Evolutionary conservation across 441 rosid genomes (phyloP), one percentile per base, ranked within the genome.

Genomic region (Gossypium gossypioides): DNA sequence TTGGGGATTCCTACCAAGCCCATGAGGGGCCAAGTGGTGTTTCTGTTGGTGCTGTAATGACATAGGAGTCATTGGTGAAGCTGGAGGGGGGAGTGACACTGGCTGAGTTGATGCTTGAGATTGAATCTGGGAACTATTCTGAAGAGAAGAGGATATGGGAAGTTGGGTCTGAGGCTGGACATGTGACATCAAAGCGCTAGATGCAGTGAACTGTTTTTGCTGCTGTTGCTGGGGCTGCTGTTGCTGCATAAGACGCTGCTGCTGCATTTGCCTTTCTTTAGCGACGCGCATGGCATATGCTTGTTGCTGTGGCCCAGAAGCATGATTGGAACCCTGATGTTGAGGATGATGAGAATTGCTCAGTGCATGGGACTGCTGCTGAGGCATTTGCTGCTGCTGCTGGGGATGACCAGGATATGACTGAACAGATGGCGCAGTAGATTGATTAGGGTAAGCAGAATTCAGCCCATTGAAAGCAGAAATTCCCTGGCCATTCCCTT

Each of bases 251-350:
- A 75, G 83, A 68, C 90, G 82, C 70, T 88, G 89, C 80, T 91
- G 97, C 76, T 90, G 94, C 80, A 84, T 83, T 73, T 87, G 93
- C 86, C 97, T 88, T 72, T 87, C 92, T 77, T 88, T 88, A 76
- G 88, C 85, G 19, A 80, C 66, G 59, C 84, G 92, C 66, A 86
- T 70, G 66, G 91, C 90, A 89, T 83, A 86, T 12, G 90, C 88
- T 77, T 90, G 96, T 71, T 87, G 94, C 61, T 84, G 95, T 29
- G 86, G 63, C 29, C 91, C 89, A 57, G 89, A 40, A 78, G 85
- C 66, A 75, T 90, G 96, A 80, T 82, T 91, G 74, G 87, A 73
- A 32, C 86, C 88, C 68, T 83, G 97, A 85, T 88, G 84, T 77
- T 86, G 94, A 78, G 85, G 82, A 75, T 79, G 81, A 76, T 83